These are phyloP conservation scores for Albizia julibrissin DNA, from an alignment of 306 rosid genomes.

Conservation along the genomic window DNA sequence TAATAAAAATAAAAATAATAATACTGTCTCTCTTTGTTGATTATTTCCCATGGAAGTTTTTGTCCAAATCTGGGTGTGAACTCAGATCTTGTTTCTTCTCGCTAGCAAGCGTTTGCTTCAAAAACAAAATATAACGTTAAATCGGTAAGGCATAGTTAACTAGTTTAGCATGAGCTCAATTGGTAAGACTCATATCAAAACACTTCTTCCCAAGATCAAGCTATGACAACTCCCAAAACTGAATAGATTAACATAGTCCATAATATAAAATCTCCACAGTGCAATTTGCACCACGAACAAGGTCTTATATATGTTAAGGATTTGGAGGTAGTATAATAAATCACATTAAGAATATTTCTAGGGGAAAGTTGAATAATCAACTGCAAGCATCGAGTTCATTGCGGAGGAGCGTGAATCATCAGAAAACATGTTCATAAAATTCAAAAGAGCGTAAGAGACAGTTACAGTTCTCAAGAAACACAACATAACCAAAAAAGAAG, in stretches of 20 bases:
- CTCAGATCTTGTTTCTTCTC: neutral
- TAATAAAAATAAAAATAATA: neutral
- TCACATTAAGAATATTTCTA: no score
- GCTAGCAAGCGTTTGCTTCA: neutral
- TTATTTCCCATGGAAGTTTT: conserved; percentile 1
- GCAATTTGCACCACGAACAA: no score
- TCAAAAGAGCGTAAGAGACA: neutral
- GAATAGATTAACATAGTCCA: neutral
- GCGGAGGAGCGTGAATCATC: neutral
- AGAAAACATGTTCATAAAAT: neutral
- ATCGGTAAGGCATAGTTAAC: neutral
- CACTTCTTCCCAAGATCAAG: neutral
- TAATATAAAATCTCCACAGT: no score
- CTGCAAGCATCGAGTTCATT: neutral
- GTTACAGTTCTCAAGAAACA: neutral
- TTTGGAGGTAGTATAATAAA: no score
- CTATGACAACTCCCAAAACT: neutral
- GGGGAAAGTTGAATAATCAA: neutral
- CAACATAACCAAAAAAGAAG: neutral
- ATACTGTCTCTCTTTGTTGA: conserved; percentile 40
- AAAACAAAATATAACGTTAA: conserved; percentile 8
- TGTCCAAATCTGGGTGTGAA: neutral
- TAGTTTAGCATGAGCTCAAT: no score
- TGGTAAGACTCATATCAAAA: neutral
- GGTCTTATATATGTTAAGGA: no score